phyloP scores from a whole-genome alignment of 257 asterid genomes.

The Solanum appendiculatum region DNA sequence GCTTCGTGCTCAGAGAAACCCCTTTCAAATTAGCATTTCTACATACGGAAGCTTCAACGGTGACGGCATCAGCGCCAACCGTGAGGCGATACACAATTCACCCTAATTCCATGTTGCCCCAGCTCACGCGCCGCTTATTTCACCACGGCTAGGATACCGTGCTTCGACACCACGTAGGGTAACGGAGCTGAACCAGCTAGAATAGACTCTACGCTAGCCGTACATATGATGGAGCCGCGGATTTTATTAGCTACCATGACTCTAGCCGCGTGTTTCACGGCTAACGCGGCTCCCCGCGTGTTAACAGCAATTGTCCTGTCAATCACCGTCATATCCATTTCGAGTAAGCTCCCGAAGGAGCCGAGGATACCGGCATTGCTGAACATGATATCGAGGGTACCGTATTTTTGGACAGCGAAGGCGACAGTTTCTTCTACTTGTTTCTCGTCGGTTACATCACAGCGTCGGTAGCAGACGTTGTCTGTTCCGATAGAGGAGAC shows the following conservation, averaged over 20 bases:
- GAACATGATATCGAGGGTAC: conserved; percentile 1
- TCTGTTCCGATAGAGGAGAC: neutral
- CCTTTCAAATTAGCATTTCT: neutral
- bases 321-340: neutral
- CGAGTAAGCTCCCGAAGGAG: neutral
- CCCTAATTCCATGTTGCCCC: neutral
- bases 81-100: neutral
- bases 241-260: neutral
- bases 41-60: neutral
- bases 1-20: neutral
- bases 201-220: neutral
- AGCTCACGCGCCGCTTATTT: neutral
- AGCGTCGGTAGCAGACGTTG: neutral
- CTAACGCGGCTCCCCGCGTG: neutral
- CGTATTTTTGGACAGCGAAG: neutral
- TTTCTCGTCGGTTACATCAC: neutral
- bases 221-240: neutral
- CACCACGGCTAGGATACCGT: neutral
- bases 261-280: neutral
- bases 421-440: neutral
- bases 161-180: neutral
- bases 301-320: neutral
- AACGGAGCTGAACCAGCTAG: neutral
- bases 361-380: neutral
- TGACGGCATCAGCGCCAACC: neutral